phyloP scores from a whole-genome alignment of 2,329 filamentous ascomycete species.

The Paecilomyces sp. region DNA sequence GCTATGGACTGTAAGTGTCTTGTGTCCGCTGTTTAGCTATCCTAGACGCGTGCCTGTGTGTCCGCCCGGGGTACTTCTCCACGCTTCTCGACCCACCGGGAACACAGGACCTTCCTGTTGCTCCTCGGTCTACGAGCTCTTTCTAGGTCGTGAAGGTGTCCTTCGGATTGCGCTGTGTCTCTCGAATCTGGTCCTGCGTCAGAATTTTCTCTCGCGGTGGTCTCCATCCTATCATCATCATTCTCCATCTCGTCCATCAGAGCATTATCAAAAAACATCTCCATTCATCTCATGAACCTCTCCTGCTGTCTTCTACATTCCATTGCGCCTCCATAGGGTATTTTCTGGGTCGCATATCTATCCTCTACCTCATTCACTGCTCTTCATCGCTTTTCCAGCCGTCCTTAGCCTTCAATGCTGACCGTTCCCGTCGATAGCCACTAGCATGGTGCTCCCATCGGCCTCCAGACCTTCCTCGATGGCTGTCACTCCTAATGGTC shows the following conservation, averaged over 20 bases:
- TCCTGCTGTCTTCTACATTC: slow-evolving; percentile 16
- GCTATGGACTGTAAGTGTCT: slow-evolving; percentile 54
- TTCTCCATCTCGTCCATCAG: slow-evolving; percentile 27
- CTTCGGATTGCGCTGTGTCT: slow-evolving; percentile 10
- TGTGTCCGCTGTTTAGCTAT: slow-evolving; percentile 19
- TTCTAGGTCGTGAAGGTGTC: slow-evolving; percentile 7
- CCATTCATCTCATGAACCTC: slow-evolving; percentile 26
- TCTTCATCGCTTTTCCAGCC: slow-evolving; percentile 12
- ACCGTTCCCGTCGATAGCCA: slow-evolving; percentile 30
- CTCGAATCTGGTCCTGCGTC: slow-evolving; percentile 14
- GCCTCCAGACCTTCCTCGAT: slow-evolving; percentile 25
- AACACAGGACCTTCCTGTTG: slow-evolving; percentile 17
- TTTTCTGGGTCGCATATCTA: slow-evolving; percentile 27
- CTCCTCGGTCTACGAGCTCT: slow-evolving; percentile 10
- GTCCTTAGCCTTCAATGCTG: slow-evolving; percentile 33
- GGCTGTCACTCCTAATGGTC: slow-evolving; percentile 28
- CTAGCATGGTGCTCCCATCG: slow-evolving; percentile 41
- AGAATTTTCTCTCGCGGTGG: slow-evolving; percentile 8
- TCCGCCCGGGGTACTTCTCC: slow-evolving; percentile 32
- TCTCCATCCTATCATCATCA: slow-evolving; percentile 12
- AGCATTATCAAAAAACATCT: slow-evolving; percentile 29
- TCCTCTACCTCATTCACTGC: slow-evolving; percentile 15
- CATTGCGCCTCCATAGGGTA: slow-evolving; percentile 16
- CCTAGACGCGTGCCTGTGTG: slow-evolving; percentile 22
- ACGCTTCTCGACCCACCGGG: slow-evolving; percentile 32